These are phyloP conservation scores for Nemania abortiva DNA, from an alignment of 2,329 filamentous ascomycete species.

Conservation along the genomic window DNA sequence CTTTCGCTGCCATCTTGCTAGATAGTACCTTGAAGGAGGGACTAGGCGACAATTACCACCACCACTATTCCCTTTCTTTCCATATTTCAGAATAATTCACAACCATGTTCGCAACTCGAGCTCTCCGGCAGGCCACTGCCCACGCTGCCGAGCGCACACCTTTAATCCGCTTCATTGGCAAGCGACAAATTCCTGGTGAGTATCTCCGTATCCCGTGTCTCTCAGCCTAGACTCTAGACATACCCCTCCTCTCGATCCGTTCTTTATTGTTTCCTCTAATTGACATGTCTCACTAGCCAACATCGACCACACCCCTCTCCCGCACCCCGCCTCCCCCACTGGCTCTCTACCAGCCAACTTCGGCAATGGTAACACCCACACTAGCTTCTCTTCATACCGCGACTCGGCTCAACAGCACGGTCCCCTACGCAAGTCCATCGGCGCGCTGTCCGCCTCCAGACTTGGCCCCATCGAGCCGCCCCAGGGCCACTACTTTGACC, in stretches of 20 bases:
- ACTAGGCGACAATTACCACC: not conserved
- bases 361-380: conserved; percentile 59
- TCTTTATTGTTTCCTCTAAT: conserved; percentile 9
- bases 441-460: conserved; percentile 69
- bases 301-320: conserved; percentile 78
- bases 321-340: conserved; percentile 78
- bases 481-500: conserved; percentile 86
- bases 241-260: not conserved
- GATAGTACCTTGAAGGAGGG: not conserved
- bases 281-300: conserved; percentile 62
- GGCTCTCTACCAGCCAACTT: conserved; percentile 71
- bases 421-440: conserved; percentile 73
- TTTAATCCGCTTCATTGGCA: conserved; percentile 72
- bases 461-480: conserved; percentile 79
- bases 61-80: conserved; percentile 16
- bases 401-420: conserved; percentile 83
- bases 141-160: conserved; percentile 71
- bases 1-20: not conserved
- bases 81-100: conserved; percentile 33
- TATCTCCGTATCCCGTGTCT: not conserved
- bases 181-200: conserved; percentile 69
- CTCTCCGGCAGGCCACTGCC: conserved; percentile 69
- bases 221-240: not conserved
- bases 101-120: conserved; percentile 68
- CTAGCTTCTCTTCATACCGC: conserved; percentile 81